Percentiles rank a stretch among this genome's conserved stretches.
phyloP scores from a whole-genome alignment of 2,329 filamentous ascomycete species.

The Akanthomyces uredinophilus region DNA sequence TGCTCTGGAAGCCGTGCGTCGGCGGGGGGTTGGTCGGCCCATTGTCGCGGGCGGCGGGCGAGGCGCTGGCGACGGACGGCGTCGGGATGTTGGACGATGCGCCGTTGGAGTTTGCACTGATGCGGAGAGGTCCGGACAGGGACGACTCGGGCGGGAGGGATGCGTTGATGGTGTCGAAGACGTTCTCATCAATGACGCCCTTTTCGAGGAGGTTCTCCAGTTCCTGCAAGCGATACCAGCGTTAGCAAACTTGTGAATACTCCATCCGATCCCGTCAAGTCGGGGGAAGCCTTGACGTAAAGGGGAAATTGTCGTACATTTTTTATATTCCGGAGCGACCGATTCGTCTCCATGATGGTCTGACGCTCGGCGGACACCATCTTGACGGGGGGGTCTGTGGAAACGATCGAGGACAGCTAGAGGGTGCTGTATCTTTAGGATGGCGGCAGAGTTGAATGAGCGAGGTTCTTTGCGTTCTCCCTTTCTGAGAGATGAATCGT shows the following conservation, averaged over 20 bases:
- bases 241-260: not conserved
- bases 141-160: constrained; percentile 69
- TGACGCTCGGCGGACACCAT: constrained; percentile 51
- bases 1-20: constrained; percentile 38
- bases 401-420: not conserved
- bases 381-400: not conserved
- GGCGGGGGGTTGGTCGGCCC: constrained; percentile 24
- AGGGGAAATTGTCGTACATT: constrained; percentile 51
- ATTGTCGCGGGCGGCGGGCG: constrained; percentile 28
- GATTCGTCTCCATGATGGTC: constrained; percentile 65
- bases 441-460: not conserved
- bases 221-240: constrained; percentile 52
- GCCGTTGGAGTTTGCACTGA: constrained; percentile 25
- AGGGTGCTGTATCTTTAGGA: not conserved
- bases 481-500: no score
- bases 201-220: constrained; percentile 84
- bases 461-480: no score
- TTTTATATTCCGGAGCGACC: constrained; percentile 82
- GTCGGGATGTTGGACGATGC: constrained; percentile 21
- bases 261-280: not conserved
- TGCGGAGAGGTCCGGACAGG: constrained; percentile 45
- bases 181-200: constrained; percentile 68
- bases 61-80: constrained; percentile 23
- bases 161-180: constrained; percentile 68
- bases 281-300: not conserved